Base-by-base conservation (phyloP, 2,329 filamentous ascomycete genomes). In the Stromatinia cepivora region DNA sequence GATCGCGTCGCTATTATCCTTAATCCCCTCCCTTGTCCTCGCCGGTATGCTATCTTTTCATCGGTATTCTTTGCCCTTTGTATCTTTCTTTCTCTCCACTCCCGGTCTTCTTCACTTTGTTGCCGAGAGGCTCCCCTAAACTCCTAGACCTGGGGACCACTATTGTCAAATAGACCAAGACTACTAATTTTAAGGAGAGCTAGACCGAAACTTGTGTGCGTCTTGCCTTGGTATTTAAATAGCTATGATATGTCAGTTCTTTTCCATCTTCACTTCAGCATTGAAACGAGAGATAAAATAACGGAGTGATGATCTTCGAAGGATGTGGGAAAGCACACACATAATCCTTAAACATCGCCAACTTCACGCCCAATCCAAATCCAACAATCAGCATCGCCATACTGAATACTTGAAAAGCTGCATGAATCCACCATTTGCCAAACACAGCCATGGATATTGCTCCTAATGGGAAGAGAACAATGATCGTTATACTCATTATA, bases 311-410 rank as follows among this genome's bases (percentile, higher is more conserved):
- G 28, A 13, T 42, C 25, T 66, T 15, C 34, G 53, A 65, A 67
- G 50, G 28, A 75, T 73, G 36, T 28, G 45, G 28, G 62, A 52
- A 80, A 82, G 78, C 79, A 87, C 85, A 71, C 78, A 75, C 58
- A 78, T 76, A 58, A 22, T 48, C 25, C 0, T 75, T 74, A n/a
- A 82, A 78, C 17, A 79, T 74, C 25, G 85, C 82, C 8, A 81
- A 76, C 50, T 82, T 80, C 36, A 88, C 79, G 25, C 88, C 88
- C n/a, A 89, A 73, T 8, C 80, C 87, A 69, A 90, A 87, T 22
- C 85, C 87, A n/a, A 80, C 83, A 82, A 88, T 88, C 84, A 90
- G 87, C 54, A 83, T 78, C 22, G 85, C 70, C 76, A 88, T 85
- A 59, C 82, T 81, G 22, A 88, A 69, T 6, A 81, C 72, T 77